A percentile compares a stretch with the other conserved stretches of the same genome.
Evolutionary conservation across 78 protist genomes (phyloP).

Genomic region (Diacronema lutheri): DNA sequence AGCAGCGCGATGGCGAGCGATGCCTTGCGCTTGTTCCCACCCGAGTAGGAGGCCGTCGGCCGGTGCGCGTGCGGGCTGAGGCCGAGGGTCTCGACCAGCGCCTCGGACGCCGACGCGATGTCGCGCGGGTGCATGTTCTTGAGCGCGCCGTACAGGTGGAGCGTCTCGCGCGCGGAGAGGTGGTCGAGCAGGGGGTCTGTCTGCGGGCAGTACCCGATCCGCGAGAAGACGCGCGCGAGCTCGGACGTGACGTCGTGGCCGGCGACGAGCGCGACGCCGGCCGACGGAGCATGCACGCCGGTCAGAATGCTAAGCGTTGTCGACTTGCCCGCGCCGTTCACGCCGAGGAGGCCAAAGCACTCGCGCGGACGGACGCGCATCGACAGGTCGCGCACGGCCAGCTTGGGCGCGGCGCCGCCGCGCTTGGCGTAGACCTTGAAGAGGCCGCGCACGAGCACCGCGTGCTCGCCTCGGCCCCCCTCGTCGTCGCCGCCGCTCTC

Average conservation of each 20-base stretch:
- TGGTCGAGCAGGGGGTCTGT: constrained; percentile 68
- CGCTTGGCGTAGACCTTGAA: too few relatives aligned
- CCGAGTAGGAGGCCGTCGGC: constrained; percentile 7
- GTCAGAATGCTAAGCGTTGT: neutral
- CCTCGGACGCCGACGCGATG: too few relatives aligned
- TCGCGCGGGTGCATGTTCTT: neutral
- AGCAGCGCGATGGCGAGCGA: constrained; percentile 65
- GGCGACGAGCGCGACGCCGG: neutral
- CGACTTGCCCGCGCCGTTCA: neutral
- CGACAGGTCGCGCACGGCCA: too few relatives aligned
- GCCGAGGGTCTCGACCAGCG: neutral
- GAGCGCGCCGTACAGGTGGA: constrained; percentile 58
- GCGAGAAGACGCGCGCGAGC: too few relatives aligned
- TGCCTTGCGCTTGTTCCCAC: constrained; percentile 72
- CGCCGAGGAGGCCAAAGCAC: too few relatives aligned
- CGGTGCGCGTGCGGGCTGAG: neutral
- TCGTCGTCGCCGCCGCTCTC: too few relatives aligned
- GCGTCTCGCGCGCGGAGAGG: constrained; percentile 65
- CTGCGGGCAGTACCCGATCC: constrained; percentile 51
- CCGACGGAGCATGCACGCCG: neutral
- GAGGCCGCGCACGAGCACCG: too few relatives aligned
- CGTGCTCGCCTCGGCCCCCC: too few relatives aligned
- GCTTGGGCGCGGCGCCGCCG: too few relatives aligned
- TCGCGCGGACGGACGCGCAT: too few relatives aligned
- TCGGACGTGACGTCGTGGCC: neutral